Percentiles rank a stretch among this genome's conserved stretches.
Conservation (phyloP, 768 basidiomycete genomes). For the Peribolospora baueri region DNA sequence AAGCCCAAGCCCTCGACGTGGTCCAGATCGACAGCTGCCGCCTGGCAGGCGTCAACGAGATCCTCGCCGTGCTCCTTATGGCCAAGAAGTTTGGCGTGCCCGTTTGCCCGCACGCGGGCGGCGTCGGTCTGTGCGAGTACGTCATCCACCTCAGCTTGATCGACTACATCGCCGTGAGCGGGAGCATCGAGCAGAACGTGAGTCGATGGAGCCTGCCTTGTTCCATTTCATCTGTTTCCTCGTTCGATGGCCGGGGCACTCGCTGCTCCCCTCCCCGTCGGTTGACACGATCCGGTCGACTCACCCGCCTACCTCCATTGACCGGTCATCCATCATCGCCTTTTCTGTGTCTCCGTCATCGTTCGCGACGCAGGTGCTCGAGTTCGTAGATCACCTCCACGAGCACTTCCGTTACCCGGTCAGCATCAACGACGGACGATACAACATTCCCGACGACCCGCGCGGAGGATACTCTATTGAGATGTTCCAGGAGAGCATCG, state of each 20-base stretch:
- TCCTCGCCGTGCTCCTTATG: slow-evolving; percentile 72
- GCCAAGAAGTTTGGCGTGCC: slow-evolving; percentile 38
- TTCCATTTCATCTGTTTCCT: background rate
- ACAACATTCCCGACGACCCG: slow-evolving; percentile 27
- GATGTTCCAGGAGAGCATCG: slow-evolving; percentile 58
- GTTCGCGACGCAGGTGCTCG: slow-evolving; percentile 18
- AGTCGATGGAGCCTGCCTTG: slow-evolving; percentile 28
- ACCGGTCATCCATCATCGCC: background rate
- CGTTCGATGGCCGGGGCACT: background rate
- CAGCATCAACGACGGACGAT: slow-evolving; percentile 68
- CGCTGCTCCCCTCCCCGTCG: background rate
- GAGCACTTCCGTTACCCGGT: slow-evolving; percentile 78
- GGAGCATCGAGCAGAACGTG: slow-evolving; percentile 79
- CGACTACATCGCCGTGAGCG: slow-evolving; percentile 78
- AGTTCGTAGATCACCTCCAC: slow-evolving; percentile 55
- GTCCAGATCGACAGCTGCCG: slow-evolving; percentile 77
- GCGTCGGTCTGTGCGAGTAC: slow-evolving; percentile 79
- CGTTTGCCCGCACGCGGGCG: slow-evolving; percentile 75
- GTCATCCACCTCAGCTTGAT: slow-evolving; percentile 67
- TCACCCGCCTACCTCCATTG: background rate
- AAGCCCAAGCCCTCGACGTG: slow-evolving; percentile 71
- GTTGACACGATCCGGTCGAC: no score
- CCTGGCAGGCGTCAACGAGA: slow-evolving; percentile 77
- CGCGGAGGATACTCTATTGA: slow-evolving; percentile 39
- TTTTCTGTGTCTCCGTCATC: background rate